Evolutionary conservation across 768 basidiomycete genomes (phyloP).

Genomic region (Phlebiopsis flavidoalba): DNA sequence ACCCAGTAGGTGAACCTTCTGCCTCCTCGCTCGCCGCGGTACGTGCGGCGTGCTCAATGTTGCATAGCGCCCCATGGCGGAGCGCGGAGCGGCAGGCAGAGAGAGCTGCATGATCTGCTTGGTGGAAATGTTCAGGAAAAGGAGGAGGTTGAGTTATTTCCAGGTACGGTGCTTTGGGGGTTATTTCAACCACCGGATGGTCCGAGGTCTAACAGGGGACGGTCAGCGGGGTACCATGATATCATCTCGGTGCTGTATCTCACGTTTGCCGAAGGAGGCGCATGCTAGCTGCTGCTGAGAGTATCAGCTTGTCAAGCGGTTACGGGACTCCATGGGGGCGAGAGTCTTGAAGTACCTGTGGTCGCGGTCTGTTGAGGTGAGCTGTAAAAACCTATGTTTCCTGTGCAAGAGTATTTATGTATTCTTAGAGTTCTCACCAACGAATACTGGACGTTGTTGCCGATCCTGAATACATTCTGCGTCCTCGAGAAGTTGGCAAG

Average conservation of each 20-base stretch:
- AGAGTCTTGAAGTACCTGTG: constrained; percentile 83
- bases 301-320: constrained; percentile 69
- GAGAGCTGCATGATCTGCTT: constrained; percentile 64
- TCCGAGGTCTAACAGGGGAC: too few species aligned
- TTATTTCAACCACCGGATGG: too few species aligned
- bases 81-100: constrained; percentile 55
- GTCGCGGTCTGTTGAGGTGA: constrained; percentile 74
- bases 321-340: constrained; percentile 85
- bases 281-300: constrained; percentile 59
- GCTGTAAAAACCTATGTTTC: neutral
- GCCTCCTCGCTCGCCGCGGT: constrained; percentile 1
- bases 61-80: constrained; percentile 16
- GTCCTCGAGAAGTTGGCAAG: constrained; percentile 67
- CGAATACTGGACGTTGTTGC: constrained; percentile 64
- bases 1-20: constrained; percentile 72
- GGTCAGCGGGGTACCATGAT: constrained; percentile 95
- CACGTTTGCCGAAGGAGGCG: constrained; percentile 57
- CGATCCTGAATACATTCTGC: constrained; percentile 65
- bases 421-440: constrained; percentile 49
- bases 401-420: neutral
- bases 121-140: constrained; percentile 69
- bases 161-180: constrained; percentile 41
- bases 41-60: neutral
- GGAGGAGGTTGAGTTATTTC: constrained; percentile 76
- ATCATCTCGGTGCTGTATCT: constrained; percentile 81